A percentile compares a stretch with the other conserved stretches of the same genome.
Conservation (phyloP, 208 protist genomes). For the Wallacemonas rigidus region DNA sequence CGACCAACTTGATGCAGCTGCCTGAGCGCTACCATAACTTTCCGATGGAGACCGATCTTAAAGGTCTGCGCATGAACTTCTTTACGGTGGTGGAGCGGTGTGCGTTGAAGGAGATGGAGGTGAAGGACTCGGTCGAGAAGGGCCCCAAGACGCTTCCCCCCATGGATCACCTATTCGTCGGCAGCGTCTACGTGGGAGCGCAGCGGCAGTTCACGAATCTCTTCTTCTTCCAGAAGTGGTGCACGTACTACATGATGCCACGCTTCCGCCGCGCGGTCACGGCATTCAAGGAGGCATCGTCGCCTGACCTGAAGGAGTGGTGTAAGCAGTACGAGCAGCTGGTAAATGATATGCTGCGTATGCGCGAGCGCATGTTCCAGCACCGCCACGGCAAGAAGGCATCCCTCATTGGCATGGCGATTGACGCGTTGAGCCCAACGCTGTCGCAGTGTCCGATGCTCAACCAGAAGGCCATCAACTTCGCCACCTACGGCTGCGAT, state of each 20-base stretch:
- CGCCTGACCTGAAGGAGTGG: conserved; percentile 87
- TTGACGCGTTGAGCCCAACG: conserved; percentile 76
- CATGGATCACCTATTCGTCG: conserved; percentile 80
- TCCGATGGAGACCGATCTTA: conserved; percentile 79
- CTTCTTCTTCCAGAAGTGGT: conserved; percentile 82
- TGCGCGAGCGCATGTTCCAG: conserved; percentile 86
- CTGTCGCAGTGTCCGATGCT: conserved; percentile 82
- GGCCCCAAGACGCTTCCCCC: conserved; percentile 73
- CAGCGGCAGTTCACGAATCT: conserved; percentile 88
- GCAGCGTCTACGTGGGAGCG: conserved; percentile 72
- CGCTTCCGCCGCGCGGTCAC: conserved; percentile 69
- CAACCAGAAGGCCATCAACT: conserved; percentile 91
- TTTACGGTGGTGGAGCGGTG: conserved; percentile 81
- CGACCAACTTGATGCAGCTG: conserved; percentile 81
- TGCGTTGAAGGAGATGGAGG: conserved; percentile 89
- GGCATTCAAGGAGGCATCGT: conserved; percentile 85
- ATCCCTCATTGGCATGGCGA: conserved; percentile 54
- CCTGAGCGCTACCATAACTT: conserved; percentile 92
- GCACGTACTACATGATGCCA: conserved; percentile 74
- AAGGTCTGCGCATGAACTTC: conserved; percentile 86
- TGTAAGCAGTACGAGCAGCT: conserved; percentile 88
- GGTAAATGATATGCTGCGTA: conserved; percentile 74
- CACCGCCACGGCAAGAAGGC: conserved; percentile 80
- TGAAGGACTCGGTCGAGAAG: conserved; percentile 84
- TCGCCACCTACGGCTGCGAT: conserved; percentile 81